Base-by-base conservation (phyloP, 192 early-diverging fungal species). In the Rhizoclosmatium sp. region DNA sequence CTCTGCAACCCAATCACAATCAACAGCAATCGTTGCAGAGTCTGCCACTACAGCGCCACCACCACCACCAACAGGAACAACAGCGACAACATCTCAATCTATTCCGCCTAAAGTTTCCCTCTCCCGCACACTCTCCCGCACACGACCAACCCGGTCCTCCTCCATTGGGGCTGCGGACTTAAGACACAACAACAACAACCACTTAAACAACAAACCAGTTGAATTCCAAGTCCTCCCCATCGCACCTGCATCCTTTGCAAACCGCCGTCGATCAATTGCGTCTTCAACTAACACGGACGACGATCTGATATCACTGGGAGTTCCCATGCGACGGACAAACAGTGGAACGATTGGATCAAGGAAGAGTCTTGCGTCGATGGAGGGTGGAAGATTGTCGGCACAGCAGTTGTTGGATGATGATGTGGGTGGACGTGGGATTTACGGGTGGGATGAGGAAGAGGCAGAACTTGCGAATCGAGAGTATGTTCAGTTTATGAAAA, bases 401-500 rank as follows among this genome's bases (percentile, higher is more conserved):
- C 12, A 42, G n/a, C 1, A 39, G 12, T 54, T 54, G 51, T 21
- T 47, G 48, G 69, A 71, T 10, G 72, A 75, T 3, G 72, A 75
- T 4, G 19, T 60, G 5, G 41, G 62, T 21, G 66, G 66, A 5
- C 51, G 71, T 12, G 48, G 56, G 19, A 65, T 76, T 46, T 76
- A 76, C 47, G 62, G 65, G 5, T 67, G 61, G 62, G 49, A 31
- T 51, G 40, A 65, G 41, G 75, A 76, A 61, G 75, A 76, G 44
- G 75, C 61, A 2, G 65, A 45, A 14, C 10, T n/a, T 42, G 62
- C 62, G 49, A 76, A 76, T 47, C 54, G 58, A 23, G 75, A 65
- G 75, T 76, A 76, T 66, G 64, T 76, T 46, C 21, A 59, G 41
- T 76, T 76, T 66, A 76, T 76, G 75, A 14, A 56, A 47, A 31